phyloP scores from a whole-genome alignment of 768 basidiomycete genomes.

The Mrakia blollopis region DNA sequence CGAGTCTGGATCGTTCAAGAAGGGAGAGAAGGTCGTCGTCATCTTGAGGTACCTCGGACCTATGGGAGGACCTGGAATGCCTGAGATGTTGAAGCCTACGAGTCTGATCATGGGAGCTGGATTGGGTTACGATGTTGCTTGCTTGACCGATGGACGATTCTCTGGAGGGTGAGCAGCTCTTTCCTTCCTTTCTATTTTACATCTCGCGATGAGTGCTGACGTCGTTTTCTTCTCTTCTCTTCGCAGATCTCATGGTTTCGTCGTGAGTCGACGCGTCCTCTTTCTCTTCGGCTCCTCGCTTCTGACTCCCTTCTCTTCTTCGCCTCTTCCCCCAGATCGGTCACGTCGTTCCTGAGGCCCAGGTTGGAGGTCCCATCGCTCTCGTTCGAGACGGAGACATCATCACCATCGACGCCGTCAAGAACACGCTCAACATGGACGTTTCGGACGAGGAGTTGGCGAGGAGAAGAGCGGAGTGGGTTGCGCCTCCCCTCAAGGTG shows the following conservation, averaged over 20 bases:
- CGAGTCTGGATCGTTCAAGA: constrained; percentile 78
- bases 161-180: constrained; percentile 75
- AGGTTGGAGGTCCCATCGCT: constrained; percentile 88
- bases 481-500: constrained; percentile 77
- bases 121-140: constrained; percentile 90
- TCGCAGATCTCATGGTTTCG: constrained; percentile 85
- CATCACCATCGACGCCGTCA: constrained; percentile 80
- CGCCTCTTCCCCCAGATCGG: constrained; percentile 52
- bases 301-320: not conserved
- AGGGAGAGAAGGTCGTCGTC: constrained; percentile 93
- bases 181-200: constrained; percentile 16
- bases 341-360: constrained; percentile 94
- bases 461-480: constrained; percentile 66
- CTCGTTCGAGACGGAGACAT: constrained; percentile 81
- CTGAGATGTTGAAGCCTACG: constrained; percentile 96
- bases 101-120: constrained; percentile 98
- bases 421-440: constrained; percentile 69
- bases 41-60: constrained; percentile 94
- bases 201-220: constrained; percentile 32
- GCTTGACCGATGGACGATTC: constrained; percentile 95
- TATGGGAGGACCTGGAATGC: constrained; percentile 97
- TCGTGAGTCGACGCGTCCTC: constrained; percentile 1
- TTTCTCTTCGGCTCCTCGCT: not conserved
- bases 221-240: not conserved
- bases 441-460: constrained; percentile 76